Evolutionary conservation across 139 green algal species (phyloP), one percentile per base, ranked within the genome.

Genomic region (Asterochloris erici): DNA sequence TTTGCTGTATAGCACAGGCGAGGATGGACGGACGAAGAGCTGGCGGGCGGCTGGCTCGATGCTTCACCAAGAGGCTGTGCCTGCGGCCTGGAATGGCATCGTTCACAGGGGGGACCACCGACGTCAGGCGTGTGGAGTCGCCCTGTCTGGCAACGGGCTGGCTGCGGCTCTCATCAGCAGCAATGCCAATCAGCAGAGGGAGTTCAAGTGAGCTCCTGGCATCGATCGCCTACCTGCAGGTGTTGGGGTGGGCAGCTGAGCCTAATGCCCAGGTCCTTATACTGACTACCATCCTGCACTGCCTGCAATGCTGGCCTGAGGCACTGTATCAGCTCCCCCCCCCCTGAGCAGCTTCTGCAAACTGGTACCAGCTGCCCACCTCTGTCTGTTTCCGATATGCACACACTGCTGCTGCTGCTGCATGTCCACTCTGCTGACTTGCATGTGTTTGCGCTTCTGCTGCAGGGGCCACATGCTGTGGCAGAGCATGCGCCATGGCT

Each of bases 71-170:
- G 76, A 17, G 12, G 21, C 38, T n/a, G 68, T 61, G 60, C 76
- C 76, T 21, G 26, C n/a, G 24, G 76, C 76, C 24, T 80, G 76
- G 76, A 80, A 64, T 54, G 47, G 21, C 4, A n/a, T 62, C 12
- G 68, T 62, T 21, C 10, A 70, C 24, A 62, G 54, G 76, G 68
- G 68, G 60, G 47, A 80, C 54, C 13, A 61, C 29, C n/a, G 24
- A 10, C 68, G 68, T 12, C 11, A 12, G 9, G 60, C 76, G 17
- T 12, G 24, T 47, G 76, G 76, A n/a, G 11, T 80, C 14, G 76
- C 76, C n/a, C 24, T 80, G 60, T 80, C 76, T 47, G 76, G 76
- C 11, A 80, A 80, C 14, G 60, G 76, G n/a, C 76, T 80, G 76
- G 76, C 76, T 69, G 76, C 69, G 23, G 76, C 76, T 61, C 60